Evolutionary conservation across 768 basidiomycete genomes (phyloP), one percentile per base, ranked within the genome.

Genomic region (Macrolepiota dolichaula): DNA sequence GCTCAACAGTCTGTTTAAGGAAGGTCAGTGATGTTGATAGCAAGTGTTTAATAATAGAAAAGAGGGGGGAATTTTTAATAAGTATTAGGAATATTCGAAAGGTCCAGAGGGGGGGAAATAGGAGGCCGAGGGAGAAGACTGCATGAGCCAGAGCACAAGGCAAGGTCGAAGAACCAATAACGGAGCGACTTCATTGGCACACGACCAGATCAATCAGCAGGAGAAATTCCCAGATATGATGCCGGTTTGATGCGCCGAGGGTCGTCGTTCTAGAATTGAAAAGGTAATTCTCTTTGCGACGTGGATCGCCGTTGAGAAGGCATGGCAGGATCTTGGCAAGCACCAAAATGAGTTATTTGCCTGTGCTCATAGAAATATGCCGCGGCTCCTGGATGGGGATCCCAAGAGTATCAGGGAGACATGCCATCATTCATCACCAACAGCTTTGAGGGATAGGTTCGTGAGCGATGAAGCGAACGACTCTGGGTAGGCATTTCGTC

Each of bases 1-100:
- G 83, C 70, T 98, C 94, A 12, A 84, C 79, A 12, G 92, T 91
- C 92, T 94, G 56, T n/a, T 6, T 25, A 35, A 58, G 40, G 53
- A 57, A 52, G 51, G 7, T 22, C 10, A 19, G 32, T 58, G 1
- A 63, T 6, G 25, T 12, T 27, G 25, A 24, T 1, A 24, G 0
- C 0, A 13, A 49, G 22, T 54, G 36, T 54, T 24, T 12, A 22
- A 54, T 2, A 36, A 38, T 54, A 6, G 37, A 17, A 17, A 38
- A 22, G 19, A 38, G 22, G 22, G 5, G 5, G 35, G 38, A 15
- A 15, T 29, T 2, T 35, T 11, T 12, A n/a, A 32, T 11, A 25
- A 3, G 22, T 13, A 15, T 13, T 7, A 35, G 10, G 27, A 32
- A 32, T 32, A 4, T n/a, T 19, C 24, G 17, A 38, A 37, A n/a